Conservation (phyloP, 2,329 filamentous ascomycete genomes). For the Dendrostoma leiphaemia region DNA sequence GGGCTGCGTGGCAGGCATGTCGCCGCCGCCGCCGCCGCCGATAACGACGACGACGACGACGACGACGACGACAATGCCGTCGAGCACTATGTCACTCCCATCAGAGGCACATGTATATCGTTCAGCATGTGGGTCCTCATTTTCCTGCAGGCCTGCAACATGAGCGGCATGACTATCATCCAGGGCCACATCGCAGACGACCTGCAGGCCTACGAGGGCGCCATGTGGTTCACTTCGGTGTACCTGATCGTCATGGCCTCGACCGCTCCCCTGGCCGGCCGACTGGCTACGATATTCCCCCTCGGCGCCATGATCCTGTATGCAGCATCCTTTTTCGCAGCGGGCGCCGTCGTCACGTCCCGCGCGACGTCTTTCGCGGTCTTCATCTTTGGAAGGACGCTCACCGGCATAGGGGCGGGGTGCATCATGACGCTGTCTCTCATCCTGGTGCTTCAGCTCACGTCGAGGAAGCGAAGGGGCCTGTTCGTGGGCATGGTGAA, state of each 20-base stretch:
- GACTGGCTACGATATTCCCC: constrained; percentile 72
- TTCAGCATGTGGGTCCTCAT: constrained; percentile 55
- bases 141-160: constrained; percentile 51
- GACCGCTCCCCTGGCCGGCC: constrained; percentile 67
- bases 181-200: constrained; percentile 76
- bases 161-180: constrained; percentile 77
- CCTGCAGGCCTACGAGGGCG: constrained; percentile 68
- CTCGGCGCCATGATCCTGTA: constrained; percentile 63
- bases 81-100: constrained; percentile 21
- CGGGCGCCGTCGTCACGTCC: constrained; percentile 65
- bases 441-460: constrained; percentile 74
- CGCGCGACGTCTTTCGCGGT: constrained; percentile 54
- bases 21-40: neutral
- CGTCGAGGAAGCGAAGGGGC: constrained; percentile 64
- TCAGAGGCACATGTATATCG: constrained; percentile 44
- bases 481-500: constrained; percentile 74
- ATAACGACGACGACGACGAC: neutral
- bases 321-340: constrained; percentile 54
- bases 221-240: constrained; percentile 78
- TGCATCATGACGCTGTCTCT: constrained; percentile 72
- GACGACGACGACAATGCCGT: constrained; percentile 9
- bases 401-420: constrained; percentile 68
- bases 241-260: constrained; percentile 65
- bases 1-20: neutral
- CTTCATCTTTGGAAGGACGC: constrained; percentile 67